A percentile compares a stretch with the other conserved stretches of the same genome.
phyloP scores from a whole-genome alignment of 768 basidiomycete genomes.

The Lactarius sp. region DNA sequence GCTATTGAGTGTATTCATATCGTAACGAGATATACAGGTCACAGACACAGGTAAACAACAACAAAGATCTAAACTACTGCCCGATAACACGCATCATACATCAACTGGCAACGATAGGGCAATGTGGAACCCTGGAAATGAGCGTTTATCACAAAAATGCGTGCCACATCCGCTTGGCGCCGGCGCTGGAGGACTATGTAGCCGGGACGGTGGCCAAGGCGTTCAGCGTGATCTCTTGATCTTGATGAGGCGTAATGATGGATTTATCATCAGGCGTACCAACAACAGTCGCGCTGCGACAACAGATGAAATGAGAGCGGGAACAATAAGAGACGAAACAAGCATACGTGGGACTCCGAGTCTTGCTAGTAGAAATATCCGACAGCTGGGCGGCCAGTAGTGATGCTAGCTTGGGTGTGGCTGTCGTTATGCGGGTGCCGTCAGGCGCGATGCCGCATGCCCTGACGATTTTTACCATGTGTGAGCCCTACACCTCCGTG shows the following conservation, averaged over 20 bases:
- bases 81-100: not conserved
- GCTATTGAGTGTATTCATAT: not conserved
- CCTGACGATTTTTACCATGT: constrained; percentile 16
- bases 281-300: constrained; percentile 11
- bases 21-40: not conserved
- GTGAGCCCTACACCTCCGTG: not conserved
- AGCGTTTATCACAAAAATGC: not conserved
- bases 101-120: not conserved
- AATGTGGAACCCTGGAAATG: not conserved
- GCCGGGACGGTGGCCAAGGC: not conserved
- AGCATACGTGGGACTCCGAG: constrained; percentile 14
- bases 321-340: no score
- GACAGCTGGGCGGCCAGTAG: not conserved
- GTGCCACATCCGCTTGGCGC: not conserved
- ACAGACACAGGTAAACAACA: not conserved
- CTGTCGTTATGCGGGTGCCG: constrained; percentile 28
- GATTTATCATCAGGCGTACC: constrained; percentile 19
- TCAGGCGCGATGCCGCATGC: constrained; percentile 33
- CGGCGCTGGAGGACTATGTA: not conserved
- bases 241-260: not conserved
- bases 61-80: not conserved
- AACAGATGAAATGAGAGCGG: not conserved
- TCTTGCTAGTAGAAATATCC: not conserved
- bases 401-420: not conserved
- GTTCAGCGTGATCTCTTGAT: not conserved